phyloP scores from a whole-genome alignment of 306 rosid genomes.

The Chamaecrista fasciculata region DNA sequence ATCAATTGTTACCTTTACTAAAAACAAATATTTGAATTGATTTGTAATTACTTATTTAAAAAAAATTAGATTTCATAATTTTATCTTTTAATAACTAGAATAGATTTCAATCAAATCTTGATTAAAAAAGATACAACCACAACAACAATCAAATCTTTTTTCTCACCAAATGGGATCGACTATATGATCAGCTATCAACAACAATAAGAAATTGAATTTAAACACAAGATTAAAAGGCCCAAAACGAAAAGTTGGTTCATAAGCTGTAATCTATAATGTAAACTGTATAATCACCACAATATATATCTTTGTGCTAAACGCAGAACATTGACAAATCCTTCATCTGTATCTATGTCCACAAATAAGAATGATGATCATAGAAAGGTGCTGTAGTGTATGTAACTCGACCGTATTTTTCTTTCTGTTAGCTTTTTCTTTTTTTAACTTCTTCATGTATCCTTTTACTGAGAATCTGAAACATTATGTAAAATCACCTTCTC shows the following conservation, averaged over 20 bases:
- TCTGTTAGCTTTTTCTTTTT: neutral
- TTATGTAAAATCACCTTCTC: conserved; percentile 39
- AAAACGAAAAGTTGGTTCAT: neutral
- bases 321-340: neutral
- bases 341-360: neutral
- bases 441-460: neutral
- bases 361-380: neutral
- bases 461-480: neutral
- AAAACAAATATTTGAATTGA: too few relatives aligned
- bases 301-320: neutral
- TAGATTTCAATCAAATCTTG: too few relatives aligned
- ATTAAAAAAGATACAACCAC: too few relatives aligned
- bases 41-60: too few relatives aligned
- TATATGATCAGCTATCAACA: too few relatives aligned
- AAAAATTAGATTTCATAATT: too few relatives aligned
- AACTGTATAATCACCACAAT: neutral
- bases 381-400: neutral
- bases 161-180: too few relatives aligned
- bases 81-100: too few relatives aligned
- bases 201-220: too few relatives aligned
- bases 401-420: neutral
- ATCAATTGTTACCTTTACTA: too few relatives aligned
- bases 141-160: too few relatives aligned
- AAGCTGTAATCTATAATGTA: neutral
- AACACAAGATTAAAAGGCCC: neutral